Base-by-base conservation (phyloP, 805 yeast species). In the Pichia cabralensis region DNA sequence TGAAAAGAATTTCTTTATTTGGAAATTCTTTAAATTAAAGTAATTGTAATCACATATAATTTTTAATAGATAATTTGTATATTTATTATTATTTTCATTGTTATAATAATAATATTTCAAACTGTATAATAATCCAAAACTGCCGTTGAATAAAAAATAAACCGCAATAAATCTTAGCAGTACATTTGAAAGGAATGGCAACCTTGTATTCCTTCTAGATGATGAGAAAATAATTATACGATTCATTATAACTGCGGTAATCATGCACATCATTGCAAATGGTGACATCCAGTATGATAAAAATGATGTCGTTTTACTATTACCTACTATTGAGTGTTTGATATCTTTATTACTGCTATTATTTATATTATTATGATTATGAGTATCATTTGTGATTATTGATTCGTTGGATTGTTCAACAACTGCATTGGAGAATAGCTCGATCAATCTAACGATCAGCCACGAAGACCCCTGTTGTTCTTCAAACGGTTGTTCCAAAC, bases 171-270 rank as follows among this genome's bases (percentile, higher is more conserved):
- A 33, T 30, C 74, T 60, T 24, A 74, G 46, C 6, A 64, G 10
- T 5, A 60, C 25, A 20, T 44, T 49, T 8, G 60, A 52, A 9
- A 52, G 12, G 6, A 16, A 11, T 0, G 64, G 67, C 24, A 67
- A 47, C 24, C 53, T 42, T 23, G 55, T 48, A 26, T 62, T 62
- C 16, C 67, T 52, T 35, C 76, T 48, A 6, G 74, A 56, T 0
- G 76, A 60, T 2, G 81, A 76, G 64, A 76, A 73, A 3, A 71
- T 69, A 15, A 65, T 60, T 4, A 78, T 67, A 42, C 83, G 56
- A 51, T 77, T 76, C 40, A 76, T 55, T 3, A 74, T 45, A 5
- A 76, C 56, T 1, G 79, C 81, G 42, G 75, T 71, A 8, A 69
- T 48, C 65, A 75, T 70, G 51, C 80, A 74, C 20, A 63, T 58